phyloP scores from a whole-genome alignment of 257 asterid species.

The Solanum sitiens region DNA sequence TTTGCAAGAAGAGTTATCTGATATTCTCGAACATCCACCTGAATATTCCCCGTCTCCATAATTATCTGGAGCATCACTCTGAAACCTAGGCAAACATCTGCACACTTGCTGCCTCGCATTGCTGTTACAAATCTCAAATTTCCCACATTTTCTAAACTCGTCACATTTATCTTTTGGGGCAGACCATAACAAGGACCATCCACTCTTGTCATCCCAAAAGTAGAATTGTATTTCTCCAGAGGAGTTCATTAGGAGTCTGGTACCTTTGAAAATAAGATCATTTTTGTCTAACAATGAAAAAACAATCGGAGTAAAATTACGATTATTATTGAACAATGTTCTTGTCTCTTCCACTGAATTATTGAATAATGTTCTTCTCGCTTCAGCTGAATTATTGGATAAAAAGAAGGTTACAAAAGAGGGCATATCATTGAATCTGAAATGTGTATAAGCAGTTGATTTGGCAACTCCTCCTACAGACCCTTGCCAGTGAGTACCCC shows the following conservation, averaged over 20 bases:
- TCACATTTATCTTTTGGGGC: slow-evolving; percentile 10
- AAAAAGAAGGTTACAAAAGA: neutral
- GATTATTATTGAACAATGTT: neutral
- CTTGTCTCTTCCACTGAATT: neutral
- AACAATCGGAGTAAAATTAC: neutral
- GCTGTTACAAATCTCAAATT: slow-evolving; percentile 8
- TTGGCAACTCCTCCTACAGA: neutral
- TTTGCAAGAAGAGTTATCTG: neutral
- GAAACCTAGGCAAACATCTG: slow-evolving; percentile 18
- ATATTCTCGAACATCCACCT: slow-evolving; percentile 9
- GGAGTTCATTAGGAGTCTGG: slow-evolving; percentile 18
- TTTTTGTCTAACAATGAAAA: neutral
- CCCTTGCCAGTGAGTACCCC: neutral
- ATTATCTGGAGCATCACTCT: neutral
- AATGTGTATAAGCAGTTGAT: too few species aligned
- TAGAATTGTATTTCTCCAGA: slow-evolving; percentile 21
- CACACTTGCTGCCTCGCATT: neutral
- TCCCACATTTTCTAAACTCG: slow-evolving; percentile 13
- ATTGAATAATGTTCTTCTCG: neutral
- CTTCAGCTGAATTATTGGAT: neutral
- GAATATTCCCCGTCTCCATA: neutral
- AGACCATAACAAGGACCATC: slow-evolving; percentile 3
- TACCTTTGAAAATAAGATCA: neutral
- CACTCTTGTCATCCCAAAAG: neutral
- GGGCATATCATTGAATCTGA: neutral